phyloP scores from a whole-genome alignment of 2,329 filamentous ascomycete species.

The Juglanconis oblonga region DNA sequence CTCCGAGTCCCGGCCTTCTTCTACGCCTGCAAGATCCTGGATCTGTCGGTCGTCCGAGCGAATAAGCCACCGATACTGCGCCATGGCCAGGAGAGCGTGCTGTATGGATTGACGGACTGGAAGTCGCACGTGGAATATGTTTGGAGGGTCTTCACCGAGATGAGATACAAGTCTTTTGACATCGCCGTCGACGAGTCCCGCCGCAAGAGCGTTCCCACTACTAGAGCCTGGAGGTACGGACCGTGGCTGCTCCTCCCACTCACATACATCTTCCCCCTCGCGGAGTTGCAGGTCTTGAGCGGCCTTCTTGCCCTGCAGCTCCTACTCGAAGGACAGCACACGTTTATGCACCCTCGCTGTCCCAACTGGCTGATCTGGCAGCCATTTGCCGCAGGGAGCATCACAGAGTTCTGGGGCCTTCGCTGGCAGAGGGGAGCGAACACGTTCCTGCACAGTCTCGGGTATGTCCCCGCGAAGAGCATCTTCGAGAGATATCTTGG shows the following conservation, averaged over 20 bases:
- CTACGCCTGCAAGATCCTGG: slow-evolving; percentile 6
- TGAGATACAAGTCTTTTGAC: slow-evolving; percentile 8
- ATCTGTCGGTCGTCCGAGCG: slow-evolving; percentile 1
- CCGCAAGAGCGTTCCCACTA: not conserved
- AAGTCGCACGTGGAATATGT: not conserved
- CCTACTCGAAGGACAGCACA: not conserved
- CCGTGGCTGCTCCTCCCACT: not conserved
- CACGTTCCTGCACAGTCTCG: not conserved
- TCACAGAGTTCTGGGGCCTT: slow-evolving; percentile 3
- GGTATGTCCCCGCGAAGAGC: not conserved
- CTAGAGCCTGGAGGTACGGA: not conserved
- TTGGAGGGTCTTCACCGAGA: slow-evolving; percentile 3
- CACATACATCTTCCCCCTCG: not conserved
- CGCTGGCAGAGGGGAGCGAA: slow-evolving; percentile 8
- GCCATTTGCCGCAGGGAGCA: not conserved
- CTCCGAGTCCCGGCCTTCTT: slow-evolving; percentile 10
- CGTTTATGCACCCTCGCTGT: slow-evolving; percentile 1
- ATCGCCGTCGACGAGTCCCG: slow-evolving; percentile 6
- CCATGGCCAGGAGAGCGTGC: not conserved
- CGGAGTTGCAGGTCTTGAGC: not conserved
- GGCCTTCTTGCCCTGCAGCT: slow-evolving; percentile 2
- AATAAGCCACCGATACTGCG: not conserved
- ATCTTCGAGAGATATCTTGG: not conserved
- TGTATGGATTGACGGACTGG: not conserved
- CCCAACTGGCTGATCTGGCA: not conserved